phyloP scores from a whole-genome alignment of 1,284 basidiomycete genomes.

The Dichomitus squalens region DNA sequence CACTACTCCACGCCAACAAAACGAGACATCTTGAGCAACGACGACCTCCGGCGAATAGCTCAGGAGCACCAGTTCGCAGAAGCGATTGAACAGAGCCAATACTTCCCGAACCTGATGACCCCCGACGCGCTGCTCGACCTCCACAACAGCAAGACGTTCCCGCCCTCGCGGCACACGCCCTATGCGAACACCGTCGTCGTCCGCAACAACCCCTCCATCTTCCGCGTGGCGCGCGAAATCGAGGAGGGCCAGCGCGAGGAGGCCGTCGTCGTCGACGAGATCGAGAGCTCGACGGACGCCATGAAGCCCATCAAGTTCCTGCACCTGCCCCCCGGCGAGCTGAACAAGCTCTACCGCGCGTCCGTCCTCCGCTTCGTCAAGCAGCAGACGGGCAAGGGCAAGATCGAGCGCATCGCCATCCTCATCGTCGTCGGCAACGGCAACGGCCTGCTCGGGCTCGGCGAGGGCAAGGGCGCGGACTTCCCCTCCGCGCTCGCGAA shows the following conservation, averaged over 20 bases:
- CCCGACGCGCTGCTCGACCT: slow-evolving; percentile 63
- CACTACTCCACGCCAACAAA: slow-evolving; percentile 14
- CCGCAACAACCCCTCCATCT: slow-evolving; percentile 57
- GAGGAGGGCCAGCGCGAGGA: slow-evolving; percentile 22
- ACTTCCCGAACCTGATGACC: slow-evolving; percentile 59
- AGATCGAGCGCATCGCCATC: slow-evolving; percentile 66
- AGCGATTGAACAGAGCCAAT: slow-evolving; percentile 13
- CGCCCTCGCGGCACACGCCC: slow-evolving; percentile 49
- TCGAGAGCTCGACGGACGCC: slow-evolving; percentile 18
- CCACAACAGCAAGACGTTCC: slow-evolving; percentile 52
- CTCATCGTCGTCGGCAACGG: slow-evolving; percentile 87
- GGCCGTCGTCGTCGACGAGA: slow-evolving; percentile 19
- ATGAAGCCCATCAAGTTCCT: slow-evolving; percentile 30
- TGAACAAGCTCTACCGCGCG: slow-evolving; percentile 53
- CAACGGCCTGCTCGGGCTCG: slow-evolving; percentile 87
- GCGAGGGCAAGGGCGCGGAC: slow-evolving; percentile 81
- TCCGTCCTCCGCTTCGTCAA: slow-evolving; percentile 68
- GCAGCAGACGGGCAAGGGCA: slow-evolving; percentile 88
- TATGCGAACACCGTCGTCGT: slow-evolving; percentile 61
- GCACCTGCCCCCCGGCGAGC: slow-evolving; percentile 27
- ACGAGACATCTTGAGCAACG: neutral
- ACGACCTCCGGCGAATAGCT: slow-evolving; percentile 12
- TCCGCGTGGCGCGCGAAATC: slow-evolving; percentile 25
- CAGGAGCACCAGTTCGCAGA: slow-evolving; percentile 13
- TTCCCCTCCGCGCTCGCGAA: slow-evolving; percentile 61